Evolutionary conservation across 2,329 filamentous ascomycete genomes (phyloP), one percentile per base, ranked within the genome.

Genomic region (Aspergillus proliferans): DNA sequence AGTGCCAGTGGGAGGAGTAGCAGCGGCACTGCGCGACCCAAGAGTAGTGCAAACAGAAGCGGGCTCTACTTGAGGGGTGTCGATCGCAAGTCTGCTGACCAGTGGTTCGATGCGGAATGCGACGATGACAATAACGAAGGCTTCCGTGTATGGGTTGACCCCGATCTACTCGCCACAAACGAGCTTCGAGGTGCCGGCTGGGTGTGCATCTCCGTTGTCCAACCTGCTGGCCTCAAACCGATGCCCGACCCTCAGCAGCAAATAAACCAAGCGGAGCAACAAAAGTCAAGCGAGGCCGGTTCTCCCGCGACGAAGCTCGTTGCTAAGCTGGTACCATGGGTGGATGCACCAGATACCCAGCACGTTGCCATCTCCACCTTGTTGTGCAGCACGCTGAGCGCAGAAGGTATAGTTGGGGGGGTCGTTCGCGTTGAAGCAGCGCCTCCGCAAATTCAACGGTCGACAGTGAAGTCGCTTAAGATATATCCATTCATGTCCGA

Each of bases 361-460:
- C 87, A 92, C 52, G 81, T 83, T 44, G 88, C 88, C 1, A 74
- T 98, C 21, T 97, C 93, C 1, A 80, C 84, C 0, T 71, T 84
- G 3, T 74, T 98, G 6, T 95, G 88, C 66, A 80, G 81, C 26
- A 80, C 86, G 1, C 76, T 98, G 19, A 85, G 84, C 2, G 83
- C 81, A 46, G 74, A 81, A 36, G 84, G 83, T 1, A 79, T 95
- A 46, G 87, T 95, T 8, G 93, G 93, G 10, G 88, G 90, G 0
- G 82, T 97, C 39, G 80, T 95, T 48, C 89, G 92, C 52, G 78
- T 98, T 26, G 90, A 97, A 64, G 84, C 87, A 8, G 91, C 92
- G 1, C 83, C 88, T 12, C 73, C 79, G 38, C 87, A 86, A 46
- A 72, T 89, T n/a, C 76, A 84, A 5, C 82, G 83, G 50, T 83